These are phyloP conservation scores for Lotus japonicus DNA, from an alignment of 306 rosid genomes.

Conservation along the genomic window DNA sequence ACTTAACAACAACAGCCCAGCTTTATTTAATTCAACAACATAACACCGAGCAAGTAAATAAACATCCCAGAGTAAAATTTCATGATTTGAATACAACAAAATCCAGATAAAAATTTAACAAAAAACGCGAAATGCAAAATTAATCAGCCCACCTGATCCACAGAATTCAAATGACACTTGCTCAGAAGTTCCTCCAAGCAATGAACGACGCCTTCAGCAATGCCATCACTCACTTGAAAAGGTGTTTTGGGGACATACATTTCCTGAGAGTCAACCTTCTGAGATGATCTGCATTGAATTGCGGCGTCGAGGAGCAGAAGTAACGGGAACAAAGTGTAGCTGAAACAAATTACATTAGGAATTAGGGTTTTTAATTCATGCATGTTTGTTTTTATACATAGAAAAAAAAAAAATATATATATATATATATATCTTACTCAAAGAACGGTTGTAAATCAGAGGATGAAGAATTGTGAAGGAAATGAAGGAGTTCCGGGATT, in stretches of 20 bases:
- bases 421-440: conserved; percentile 59
- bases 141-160: conserved; percentile 66
- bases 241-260: conserved; percentile 24
- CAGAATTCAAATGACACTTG: conserved; percentile 74
- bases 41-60: not conserved
- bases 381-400: not conserved
- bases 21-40: not conserved
- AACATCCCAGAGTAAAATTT: not conserved
- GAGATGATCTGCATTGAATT: conserved; percentile 53
- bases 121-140: conserved; percentile 12
- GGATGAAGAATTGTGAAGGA: conserved; percentile 49
- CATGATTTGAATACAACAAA: too few relatives aligned
- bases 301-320: conserved; percentile 79
- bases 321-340: conserved; percentile 79
- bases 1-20: not conserved
- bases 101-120: not conserved
- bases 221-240: conserved; percentile 52
- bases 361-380: not conserved
- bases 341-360: conserved; percentile 19
- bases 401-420: too few relatives aligned
- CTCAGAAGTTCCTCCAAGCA: conserved; percentile 80
- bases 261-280: conserved; percentile 52
- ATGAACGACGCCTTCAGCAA: conserved; percentile 82
- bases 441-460: conserved; percentile 63
- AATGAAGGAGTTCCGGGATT: conserved; percentile 38